phyloP scores from a whole-genome alignment of 768 basidiomycete species.

The Rhodosporidiobolus odoratus region DNA sequence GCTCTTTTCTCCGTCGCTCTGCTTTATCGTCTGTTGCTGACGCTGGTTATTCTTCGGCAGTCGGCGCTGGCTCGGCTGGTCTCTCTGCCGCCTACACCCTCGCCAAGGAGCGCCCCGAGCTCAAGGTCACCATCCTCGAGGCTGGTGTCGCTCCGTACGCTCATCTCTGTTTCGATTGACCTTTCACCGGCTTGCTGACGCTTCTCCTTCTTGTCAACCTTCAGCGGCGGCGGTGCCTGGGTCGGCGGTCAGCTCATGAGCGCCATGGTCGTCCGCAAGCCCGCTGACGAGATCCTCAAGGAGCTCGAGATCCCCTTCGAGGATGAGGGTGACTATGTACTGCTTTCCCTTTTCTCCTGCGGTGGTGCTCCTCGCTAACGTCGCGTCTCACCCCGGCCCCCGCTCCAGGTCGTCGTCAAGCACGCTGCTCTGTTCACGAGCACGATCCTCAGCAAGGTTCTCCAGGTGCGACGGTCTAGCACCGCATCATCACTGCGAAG shows the following conservation, averaged over 20 bases:
- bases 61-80: constrained; percentile 64
- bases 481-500: neutral
- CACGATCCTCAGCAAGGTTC: constrained; percentile 63
- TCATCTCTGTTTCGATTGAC: neutral
- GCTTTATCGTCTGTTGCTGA: neutral
- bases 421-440: constrained; percentile 77
- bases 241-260: constrained; percentile 60
- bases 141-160: constrained; percentile 64
- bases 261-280: constrained; percentile 74
- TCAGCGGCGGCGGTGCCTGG: neutral
- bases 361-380: neutral
- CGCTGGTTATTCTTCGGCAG: constrained; percentile 27
- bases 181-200: neutral
- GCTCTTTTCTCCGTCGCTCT: neutral
- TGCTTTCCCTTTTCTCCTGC: neutral
- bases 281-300: constrained; percentile 64
- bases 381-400: neutral
- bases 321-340: constrained; percentile 69
- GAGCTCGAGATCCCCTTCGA: constrained; percentile 69
- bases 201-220: no score
- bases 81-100: constrained; percentile 70
- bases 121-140: constrained; percentile 64
- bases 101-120: constrained; percentile 62
- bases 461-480: constrained; percentile 49
- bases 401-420: constrained; percentile 55